Percentiles rank a stretch among this genome's conserved stretches.
These are phyloP conservation scores for Ogataea glucozyma DNA, from an alignment of 805 yeast genomes.

Conservation along the genomic window DNA sequence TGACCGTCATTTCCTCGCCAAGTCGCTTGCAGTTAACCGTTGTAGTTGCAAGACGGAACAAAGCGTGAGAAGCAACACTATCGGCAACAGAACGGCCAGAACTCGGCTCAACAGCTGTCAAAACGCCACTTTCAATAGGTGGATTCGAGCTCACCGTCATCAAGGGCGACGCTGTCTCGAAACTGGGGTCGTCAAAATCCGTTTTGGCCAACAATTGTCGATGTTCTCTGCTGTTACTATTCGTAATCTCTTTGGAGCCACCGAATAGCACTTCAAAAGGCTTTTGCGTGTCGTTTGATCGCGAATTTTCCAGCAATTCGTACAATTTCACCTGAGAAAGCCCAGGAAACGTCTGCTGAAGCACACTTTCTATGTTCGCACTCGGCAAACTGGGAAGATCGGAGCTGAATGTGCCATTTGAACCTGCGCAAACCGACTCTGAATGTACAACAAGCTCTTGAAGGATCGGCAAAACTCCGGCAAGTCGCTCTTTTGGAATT, in stretches of 20 bases:
- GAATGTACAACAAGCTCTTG: slow-evolving; percentile 33
- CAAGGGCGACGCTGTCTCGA: slow-evolving; percentile 35
- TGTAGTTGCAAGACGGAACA: slow-evolving; percentile 41
- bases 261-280: slow-evolving; percentile 33
- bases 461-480: slow-evolving; percentile 33
- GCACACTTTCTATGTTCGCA: slow-evolving; percentile 24
- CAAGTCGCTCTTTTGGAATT: slow-evolving; percentile 25
- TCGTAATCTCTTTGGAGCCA: slow-evolving; percentile 2
- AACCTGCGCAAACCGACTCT: too few species aligned
- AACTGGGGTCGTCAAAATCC: slow-evolving; percentile 43
- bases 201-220: slow-evolving; percentile 8
- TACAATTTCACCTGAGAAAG: slow-evolving; percentile 24
- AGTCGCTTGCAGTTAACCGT: slow-evolving; percentile 37
- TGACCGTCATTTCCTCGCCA: slow-evolving; percentile 45
- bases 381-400: too few species aligned
- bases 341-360: slow-evolving; percentile 31
- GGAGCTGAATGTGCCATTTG: too few species aligned
- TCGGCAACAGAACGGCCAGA: slow-evolving; percentile 14
- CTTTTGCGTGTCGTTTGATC: slow-evolving; percentile 12
- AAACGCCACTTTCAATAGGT: too few species aligned
- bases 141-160: slow-evolving; percentile 25
- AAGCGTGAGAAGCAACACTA: slow-evolving; percentile 18
- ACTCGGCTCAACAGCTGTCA: slow-evolving; percentile 2
- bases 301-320: slow-evolving; percentile 27
- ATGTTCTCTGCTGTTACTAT: too few species aligned